Percentiles rank a stretch among this genome's conserved stretches.
These are phyloP conservation scores for Candida maesae DNA, from an alignment of 805 yeast species.

Conservation along the genomic window DNA sequence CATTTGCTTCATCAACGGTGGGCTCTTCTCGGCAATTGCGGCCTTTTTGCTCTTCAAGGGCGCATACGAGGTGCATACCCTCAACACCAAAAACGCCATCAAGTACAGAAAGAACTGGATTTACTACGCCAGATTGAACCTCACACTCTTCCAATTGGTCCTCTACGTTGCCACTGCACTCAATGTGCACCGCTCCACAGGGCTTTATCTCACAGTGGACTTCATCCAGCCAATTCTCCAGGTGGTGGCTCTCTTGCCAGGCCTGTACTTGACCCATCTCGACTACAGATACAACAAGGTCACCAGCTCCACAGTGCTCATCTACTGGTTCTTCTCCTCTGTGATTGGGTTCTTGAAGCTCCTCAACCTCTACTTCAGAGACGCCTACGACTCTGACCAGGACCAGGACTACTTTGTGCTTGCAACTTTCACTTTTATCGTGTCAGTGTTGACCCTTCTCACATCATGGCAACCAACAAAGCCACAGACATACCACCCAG, in stretches of 20 bases:
- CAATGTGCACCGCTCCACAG: slow-evolving; percentile 12
- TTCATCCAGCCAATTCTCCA: slow-evolving; percentile 36
- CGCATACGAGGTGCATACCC: slow-evolving; percentile 30
- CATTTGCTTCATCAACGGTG: slow-evolving; percentile 57
- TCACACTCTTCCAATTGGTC: slow-evolving; percentile 31
- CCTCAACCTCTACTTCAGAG: slow-evolving; percentile 35
- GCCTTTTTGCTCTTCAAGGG: slow-evolving; percentile 43
- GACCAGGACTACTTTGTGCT: slow-evolving; percentile 26
- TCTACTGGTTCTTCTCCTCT: slow-evolving; percentile 68
- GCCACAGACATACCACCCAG: slow-evolving; percentile 36
- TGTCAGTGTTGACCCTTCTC: slow-evolving; percentile 30
- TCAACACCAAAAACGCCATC: slow-evolving; percentile 20
- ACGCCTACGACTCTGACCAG: slow-evolving; percentile 14
- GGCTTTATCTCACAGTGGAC: slow-evolving; percentile 25
- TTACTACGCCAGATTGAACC: slow-evolving; percentile 30
- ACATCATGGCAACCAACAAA: slow-evolving; percentile 39
- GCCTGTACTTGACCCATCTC: slow-evolving; percentile 55
- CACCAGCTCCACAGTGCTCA: slow-evolving; percentile 63
- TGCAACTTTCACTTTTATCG: slow-evolving; percentile 30
- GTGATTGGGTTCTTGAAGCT: slow-evolving; percentile 46
- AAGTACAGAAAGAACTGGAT: slow-evolving; percentile 38
- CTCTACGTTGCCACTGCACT: slow-evolving; percentile 25
- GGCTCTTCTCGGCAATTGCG: slow-evolving; percentile 39
- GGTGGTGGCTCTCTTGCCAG: slow-evolving; percentile 45
- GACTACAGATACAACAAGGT: slow-evolving; percentile 66